Evolutionary conservation across 2,329 filamentous ascomycete species (phyloP).

Genomic region (Rutstroemia sydowiana): DNA sequence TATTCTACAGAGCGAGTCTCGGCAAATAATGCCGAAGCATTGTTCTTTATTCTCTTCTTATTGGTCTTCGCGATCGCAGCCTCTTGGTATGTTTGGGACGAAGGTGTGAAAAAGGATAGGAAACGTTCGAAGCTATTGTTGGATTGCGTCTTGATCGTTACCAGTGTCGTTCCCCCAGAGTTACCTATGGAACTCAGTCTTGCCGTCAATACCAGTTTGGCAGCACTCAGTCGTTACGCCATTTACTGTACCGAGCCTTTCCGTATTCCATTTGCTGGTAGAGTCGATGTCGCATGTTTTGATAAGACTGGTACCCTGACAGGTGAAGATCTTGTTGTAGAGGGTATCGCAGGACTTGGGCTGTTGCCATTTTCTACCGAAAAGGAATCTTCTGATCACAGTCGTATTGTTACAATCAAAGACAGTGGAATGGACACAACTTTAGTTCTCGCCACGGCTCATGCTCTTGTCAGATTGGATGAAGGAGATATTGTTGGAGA

Average conservation of each 20-base stretch:
- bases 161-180: slow-evolving; percentile 96
- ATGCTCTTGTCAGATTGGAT: slow-evolving; percentile 91
- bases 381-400: slow-evolving; percentile 78
- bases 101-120: slow-evolving; percentile 87
- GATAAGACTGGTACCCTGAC: slow-evolving; percentile 98
- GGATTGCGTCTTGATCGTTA: slow-evolving; percentile 95
- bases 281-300: slow-evolving; percentile 94
- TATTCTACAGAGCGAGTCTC: slow-evolving; percentile 98
- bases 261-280: slow-evolving; percentile 91
- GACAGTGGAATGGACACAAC: slow-evolving; percentile 75
- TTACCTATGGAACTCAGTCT: slow-evolving; percentile 96
- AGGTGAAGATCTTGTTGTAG: slow-evolving; percentile 92
- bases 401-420: slow-evolving; percentile 63
- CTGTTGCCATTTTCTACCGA: slow-evolving; percentile 59
- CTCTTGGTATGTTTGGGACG: slow-evolving; percentile 98
- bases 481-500: slow-evolving; percentile 97
- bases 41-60: slow-evolving; percentile 97
- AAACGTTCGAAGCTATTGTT: slow-evolving; percentile 96
- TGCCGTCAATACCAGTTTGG: slow-evolving; percentile 94
- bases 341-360: slow-evolving; percentile 86
- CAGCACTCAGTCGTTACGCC: slow-evolving; percentile 86
- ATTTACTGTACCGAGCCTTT: slow-evolving; percentile 99
- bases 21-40: slow-evolving; percentile 92
- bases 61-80: slow-evolving; percentile 93
- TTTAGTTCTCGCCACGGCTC: slow-evolving; percentile 86